A percentile compares a stretch with the other conserved stretches of the same genome.
phyloP scores from a whole-genome alignment of 768 basidiomycete species.

The Kwoniella shandongensis region DNA sequence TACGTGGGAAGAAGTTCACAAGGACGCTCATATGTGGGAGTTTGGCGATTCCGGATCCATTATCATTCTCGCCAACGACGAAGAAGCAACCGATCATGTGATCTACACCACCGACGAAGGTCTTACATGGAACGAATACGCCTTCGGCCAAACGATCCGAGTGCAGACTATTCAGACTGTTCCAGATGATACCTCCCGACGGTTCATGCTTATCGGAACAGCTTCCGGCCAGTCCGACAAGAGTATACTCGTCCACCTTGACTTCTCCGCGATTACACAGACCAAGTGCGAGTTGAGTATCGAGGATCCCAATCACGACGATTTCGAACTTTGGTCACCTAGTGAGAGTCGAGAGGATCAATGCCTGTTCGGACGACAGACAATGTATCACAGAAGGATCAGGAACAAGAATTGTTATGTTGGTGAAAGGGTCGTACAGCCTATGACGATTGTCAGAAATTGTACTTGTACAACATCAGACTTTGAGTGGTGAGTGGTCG shows the following conservation, averaged over 20 bases:
- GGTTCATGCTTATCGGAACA: slow-evolving; percentile 80
- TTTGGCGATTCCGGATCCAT: slow-evolving; percentile 97
- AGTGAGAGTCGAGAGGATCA: slow-evolving; percentile 80
- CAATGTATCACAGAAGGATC: slow-evolving; percentile 83
- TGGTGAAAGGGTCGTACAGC: slow-evolving; percentile 65
- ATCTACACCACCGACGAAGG: slow-evolving; percentile 91
- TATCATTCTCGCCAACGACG: slow-evolving; percentile 91
- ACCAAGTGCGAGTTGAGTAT: slow-evolving; percentile 68
- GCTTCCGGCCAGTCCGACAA: slow-evolving; percentile 57
- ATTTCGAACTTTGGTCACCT: slow-evolving; percentile 97
- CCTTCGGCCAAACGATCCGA: slow-evolving; percentile 74
- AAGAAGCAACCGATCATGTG: slow-evolving; percentile 84
- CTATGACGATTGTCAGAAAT: slow-evolving; percentile 62
- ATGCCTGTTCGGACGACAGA: slow-evolving; percentile 91
- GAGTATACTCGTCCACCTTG: slow-evolving; percentile 76
- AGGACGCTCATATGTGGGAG: slow-evolving; percentile 96
- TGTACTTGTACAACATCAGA: slow-evolving; percentile 74
- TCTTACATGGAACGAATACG: slow-evolving; percentile 79
- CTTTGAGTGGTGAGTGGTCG: slow-evolving; percentile 81
- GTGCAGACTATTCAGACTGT: slow-evolving; percentile 80
- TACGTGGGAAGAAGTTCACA: slow-evolving; percentile 98
- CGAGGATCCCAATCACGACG: slow-evolving; percentile 76
- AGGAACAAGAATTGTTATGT: slow-evolving; percentile 80
- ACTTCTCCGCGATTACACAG: slow-evolving; percentile 76
- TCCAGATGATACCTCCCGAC: slow-evolving; percentile 81